Evolutionary conservation across 164 flowering plant species (phyloP).

Genomic region (Aristolochia fimbriata): DNA sequence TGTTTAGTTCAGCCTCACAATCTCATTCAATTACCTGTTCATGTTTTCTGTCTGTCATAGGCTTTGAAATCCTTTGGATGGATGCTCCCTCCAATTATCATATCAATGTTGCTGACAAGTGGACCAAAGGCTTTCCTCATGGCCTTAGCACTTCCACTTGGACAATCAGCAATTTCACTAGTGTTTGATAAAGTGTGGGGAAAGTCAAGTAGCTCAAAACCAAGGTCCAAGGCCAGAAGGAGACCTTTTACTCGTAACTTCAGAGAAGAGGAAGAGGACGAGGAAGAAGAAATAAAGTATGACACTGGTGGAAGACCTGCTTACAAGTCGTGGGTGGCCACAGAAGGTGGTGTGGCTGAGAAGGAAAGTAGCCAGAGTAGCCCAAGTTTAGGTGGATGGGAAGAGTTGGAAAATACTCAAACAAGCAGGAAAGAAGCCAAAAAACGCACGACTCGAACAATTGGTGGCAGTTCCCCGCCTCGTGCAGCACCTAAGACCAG

Average conservation of each 20-base stretch:
- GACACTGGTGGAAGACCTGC: constrained; percentile 18
- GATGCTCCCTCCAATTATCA: constrained; percentile 51
- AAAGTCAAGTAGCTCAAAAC: constrained; percentile 23
- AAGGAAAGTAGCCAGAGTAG: constrained; percentile 12
- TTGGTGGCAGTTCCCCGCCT: constrained; percentile 7
- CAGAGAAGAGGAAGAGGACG: constrained; percentile 4
- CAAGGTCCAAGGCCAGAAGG: constrained; percentile 20
- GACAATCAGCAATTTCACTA: constrained; percentile 45
- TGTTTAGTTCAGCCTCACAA: neutral
- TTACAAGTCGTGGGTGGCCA: constrained; percentile 39
- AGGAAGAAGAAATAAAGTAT: constrained; percentile 8
- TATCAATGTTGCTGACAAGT: constrained; percentile 39
- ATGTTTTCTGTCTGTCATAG: constrained; percentile 27
- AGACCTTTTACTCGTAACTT: constrained; percentile 16
- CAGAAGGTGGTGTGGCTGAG: constrained; percentile 21
- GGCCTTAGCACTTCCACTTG: constrained; percentile 58
- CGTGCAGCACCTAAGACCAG: constrained; percentile 20
- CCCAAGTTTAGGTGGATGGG: constrained; percentile 86
- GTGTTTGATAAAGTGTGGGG: constrained; percentile 48
- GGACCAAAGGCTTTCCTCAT: constrained; percentile 76
- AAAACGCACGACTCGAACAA: constrained; percentile 11
- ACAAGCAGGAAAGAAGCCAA: constrained; percentile 8
- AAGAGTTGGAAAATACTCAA: constrained; percentile 39
- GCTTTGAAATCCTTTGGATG: constrained; percentile 66
- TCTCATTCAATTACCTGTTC: neutral